These are phyloP conservation scores for Aspergillus conjunctus DNA, from an alignment of 495 filamentous ascomycete genomes.

Conservation along the genomic window DNA sequence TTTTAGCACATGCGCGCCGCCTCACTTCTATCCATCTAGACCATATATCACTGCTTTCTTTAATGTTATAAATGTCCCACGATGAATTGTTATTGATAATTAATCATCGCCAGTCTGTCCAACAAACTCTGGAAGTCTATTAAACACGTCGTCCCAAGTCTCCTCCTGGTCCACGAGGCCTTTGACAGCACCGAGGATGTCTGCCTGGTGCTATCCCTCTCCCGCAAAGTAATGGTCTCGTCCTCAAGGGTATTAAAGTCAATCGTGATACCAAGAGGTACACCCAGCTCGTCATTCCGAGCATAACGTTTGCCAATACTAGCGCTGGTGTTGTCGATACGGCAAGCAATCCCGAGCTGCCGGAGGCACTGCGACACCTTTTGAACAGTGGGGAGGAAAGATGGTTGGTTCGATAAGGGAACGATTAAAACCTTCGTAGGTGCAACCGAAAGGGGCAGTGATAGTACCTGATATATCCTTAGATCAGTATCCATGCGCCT, in stretches of 20 bases:
- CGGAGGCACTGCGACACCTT: background rate
- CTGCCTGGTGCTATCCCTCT: background rate
- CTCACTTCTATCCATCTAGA: too few relatives aligned
- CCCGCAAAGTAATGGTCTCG: background rate
- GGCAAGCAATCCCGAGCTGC: background rate
- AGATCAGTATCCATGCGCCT: background rate
- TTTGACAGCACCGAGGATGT: background rate
- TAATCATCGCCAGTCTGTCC: background rate
- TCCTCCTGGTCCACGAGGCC: background rate
- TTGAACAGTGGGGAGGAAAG: conserved; percentile 51
- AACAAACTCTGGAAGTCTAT: background rate
- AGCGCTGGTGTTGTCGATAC: background rate
- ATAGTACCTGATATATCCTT: conserved; percentile 53
- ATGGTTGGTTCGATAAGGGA: conserved; percentile 60
- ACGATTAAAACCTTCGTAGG: conserved; percentile 74
- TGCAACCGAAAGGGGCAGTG: conserved; percentile 64
- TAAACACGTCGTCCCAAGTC: background rate
- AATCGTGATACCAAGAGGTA: background rate
- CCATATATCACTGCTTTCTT: too few relatives aligned
- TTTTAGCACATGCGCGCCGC: too few relatives aligned
- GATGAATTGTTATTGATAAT: too few relatives aligned
- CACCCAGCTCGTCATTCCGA: background rate
- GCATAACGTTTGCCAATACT: background rate
- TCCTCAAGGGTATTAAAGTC: background rate
- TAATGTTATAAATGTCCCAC: too few relatives aligned